phyloP scores from a whole-genome alignment of 1,284 basidiomycete genomes.

The Hymenochaete sp. region DNA sequence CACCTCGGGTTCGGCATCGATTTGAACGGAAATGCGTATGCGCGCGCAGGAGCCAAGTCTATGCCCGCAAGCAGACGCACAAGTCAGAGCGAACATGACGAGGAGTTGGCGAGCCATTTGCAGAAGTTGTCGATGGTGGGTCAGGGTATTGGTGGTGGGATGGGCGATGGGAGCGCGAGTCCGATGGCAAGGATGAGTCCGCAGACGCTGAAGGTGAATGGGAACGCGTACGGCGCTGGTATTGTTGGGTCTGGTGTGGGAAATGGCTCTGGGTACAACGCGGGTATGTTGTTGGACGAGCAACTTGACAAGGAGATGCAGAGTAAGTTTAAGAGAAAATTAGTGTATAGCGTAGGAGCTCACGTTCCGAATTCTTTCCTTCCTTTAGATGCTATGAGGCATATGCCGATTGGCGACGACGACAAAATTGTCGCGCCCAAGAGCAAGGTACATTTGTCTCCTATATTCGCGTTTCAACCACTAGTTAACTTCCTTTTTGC shows the following conservation, averaged over 20 bases:
- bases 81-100: conserved; percentile 71
- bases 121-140: conserved; percentile 56
- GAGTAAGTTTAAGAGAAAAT: conserved; percentile 65
- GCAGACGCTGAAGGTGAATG: conserved; percentile 36
- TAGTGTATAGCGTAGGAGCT: too few species aligned
- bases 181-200: conserved; percentile 41
- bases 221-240: conserved; percentile 35
- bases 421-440: conserved; percentile 59
- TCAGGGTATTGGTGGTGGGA: conserved; percentile 30
- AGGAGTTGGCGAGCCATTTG: conserved; percentile 67
- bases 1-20: conserved; percentile 5
- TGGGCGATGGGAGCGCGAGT: conserved; percentile 28
- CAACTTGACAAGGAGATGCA: conserved; percentile 87
- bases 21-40: conserved; percentile 9
- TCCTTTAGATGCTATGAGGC: conserved; percentile 71
- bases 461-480: conserved; percentile 3
- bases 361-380: too few species aligned
- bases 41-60: conserved; percentile 53
- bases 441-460: conserved; percentile 44
- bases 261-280: conserved; percentile 58
- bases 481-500: conserved; percentile 15
- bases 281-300: conserved; percentile 83
- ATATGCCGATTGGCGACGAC: conserved; percentile 86
- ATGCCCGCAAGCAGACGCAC: conserved; percentile 83
- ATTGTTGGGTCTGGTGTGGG: conserved; percentile 42